Evolutionary conservation across 1,139 yeast genomes (phyloP), one percentile per base, ranked within the genome.

Genomic region (Martiniozyma asiatica): DNA sequence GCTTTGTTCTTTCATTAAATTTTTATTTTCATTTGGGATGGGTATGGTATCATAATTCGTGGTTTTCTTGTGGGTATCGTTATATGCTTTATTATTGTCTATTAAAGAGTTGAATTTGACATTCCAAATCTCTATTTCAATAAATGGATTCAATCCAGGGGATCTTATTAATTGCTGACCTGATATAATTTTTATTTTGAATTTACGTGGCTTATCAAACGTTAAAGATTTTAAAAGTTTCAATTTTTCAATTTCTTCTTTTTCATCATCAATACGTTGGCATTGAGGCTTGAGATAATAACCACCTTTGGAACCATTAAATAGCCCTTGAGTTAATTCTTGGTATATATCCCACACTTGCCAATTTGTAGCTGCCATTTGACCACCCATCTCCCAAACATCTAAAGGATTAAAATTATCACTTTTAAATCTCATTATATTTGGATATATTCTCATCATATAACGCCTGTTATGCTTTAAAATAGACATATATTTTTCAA

Each of bases 321-420:
- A 89, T 63, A 87, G 59, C 0, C 96, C 82, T 42, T 80, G 81
- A 50, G 85, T 87, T n/a, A 89, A 48, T 47, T 84, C 94, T 50
- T 85, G 89, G 0, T 96, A 96, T 14, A 73, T 40, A 48, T 89
- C 98, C 50, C 73, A 78, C 0, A 94, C 79, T 53, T 89, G 98
- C 97, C 97, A 92, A 48, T 89, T 89, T 2, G 94, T 75, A 0
- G 98, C 97, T 4, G 82, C 97, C 85, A 92, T 71, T 48, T 89
- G 98, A 4, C 68, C 77, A 0, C 99, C 99, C 31, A 68, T 61
- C 28, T 63, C 62, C 98, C 99, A 89, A 46, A 71, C 84, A 0
- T 55, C 56, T 5, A 81, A 57, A 0, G 98, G 97, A 26, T 66
- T 65, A 47, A 82, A 87, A 46, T 89, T 89, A 4, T 84, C 64